Base-by-base conservation (phyloP, 345 rosid genomes). In the Jatropha curcas region DNA sequence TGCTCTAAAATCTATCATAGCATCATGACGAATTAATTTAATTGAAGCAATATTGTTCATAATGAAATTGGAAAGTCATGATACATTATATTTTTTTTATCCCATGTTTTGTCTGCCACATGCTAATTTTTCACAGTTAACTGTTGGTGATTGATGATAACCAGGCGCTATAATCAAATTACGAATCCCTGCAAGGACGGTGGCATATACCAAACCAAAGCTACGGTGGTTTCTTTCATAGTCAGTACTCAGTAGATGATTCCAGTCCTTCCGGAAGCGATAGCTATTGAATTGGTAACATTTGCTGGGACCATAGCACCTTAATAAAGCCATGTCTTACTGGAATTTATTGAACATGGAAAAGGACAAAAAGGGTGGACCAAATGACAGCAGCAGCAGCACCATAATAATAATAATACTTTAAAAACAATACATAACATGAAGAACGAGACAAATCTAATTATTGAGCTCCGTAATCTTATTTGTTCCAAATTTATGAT, bases 101-200 rank as follows among this genome's bases (percentile, higher is more conserved):
- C 20, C 13, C 7, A 31, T 28, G 14, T 28, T 68, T 33, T 71
- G 68, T 51, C 35, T 28, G 3, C 14, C 41, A 4, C 55, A 37
- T 39, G 30, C 13, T 55, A 22, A 41, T 5, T 17, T n/a, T n/a
- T n/a, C n/a, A n/a, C n/a, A n/a, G n/a, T n/a, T 66, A 59, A 70
- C 60, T 3, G 28, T 25, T 55, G 71, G 34, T 68, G 67, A 12
- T 14, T 64, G 52, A 8, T 28, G 66, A 56, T 74, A 67, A 66
- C 68, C 76, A 79, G 79, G 62, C n/a, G n/a, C n/a, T 75, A 67
- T 53, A 16, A n/a, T 67, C 19, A 63, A n/a, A n/a, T n/a, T n/a
- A n/a, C n/a, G n/a, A n/a, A 67, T 45, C n/a, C 56, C 35, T 46
- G 35, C 46, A 22, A 43, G n/a, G 60, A 61, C 52, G 68, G n/a